Evolutionary conservation across 202 grass and related monocot genomes (phyloP), one percentile per base, ranked within the genome.

Genomic region (Digitaria exilis): DNA sequence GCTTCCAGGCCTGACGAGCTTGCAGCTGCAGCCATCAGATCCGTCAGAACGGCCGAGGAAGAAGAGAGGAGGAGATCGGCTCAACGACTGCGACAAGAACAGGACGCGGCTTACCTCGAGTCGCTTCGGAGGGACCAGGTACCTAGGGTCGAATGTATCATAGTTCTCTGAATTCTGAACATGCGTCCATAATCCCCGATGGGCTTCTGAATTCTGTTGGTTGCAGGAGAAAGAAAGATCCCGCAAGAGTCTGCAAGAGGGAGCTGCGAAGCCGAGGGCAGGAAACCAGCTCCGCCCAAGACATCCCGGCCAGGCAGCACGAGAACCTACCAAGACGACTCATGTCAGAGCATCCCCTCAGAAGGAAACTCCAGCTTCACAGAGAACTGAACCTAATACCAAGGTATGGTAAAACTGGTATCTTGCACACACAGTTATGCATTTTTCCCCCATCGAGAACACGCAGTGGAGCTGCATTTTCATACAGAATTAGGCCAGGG

Each of bases 81-180:
- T 25, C 84, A 62, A 30, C 42, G 55, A 3, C 88, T 94, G 0
- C 69, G 87, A 30, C 77, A 77, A 69, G 92, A 92, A 35, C 92
- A 94, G 78, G 87, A 92, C 69, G 79, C 82, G 46, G 89, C 92
- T 75, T 94, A 94, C 86, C 87, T 78, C 18, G 85, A 94, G 48
- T 85, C 92, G 14, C 89, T 90, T 66, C 76, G 74, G 21, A 90
- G 88, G 77, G 92, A 94, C 12, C 73, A 92, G 89, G 92, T 84
- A 48, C 7, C 6, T 81, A 41, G 14, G 60, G 84, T 34, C 62
- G 62, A n/a, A n/a, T n/a, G n/a, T n/a, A 60, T 29, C 25, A 60
- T 22, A 18, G 41, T 80, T 34, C 41, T 59, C 55, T 75, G 79
- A 79, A 44, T 31, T 59, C 55, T 75, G 79, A 79, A 77, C 25